A percentile compares a stretch with the other conserved stretches of the same genome.
These are phyloP conservation scores for Sarocladiaceae sp. DNA, from an alignment of 2,329 filamentous ascomycete genomes.

Conservation along the genomic window DNA sequence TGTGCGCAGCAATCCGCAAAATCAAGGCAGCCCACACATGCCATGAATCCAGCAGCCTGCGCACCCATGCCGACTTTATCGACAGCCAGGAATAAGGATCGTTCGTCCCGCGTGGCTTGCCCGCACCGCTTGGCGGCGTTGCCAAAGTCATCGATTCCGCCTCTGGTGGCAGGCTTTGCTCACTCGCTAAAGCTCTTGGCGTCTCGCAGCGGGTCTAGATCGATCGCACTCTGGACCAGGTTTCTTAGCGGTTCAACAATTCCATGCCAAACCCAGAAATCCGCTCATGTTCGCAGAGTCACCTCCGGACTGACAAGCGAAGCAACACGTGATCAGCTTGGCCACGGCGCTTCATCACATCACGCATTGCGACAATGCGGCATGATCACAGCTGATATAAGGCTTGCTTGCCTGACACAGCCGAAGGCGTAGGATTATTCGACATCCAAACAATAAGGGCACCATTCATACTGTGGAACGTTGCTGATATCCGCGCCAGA, in stretches of 20 bases:
- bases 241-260: not conserved
- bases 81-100: too few relatives aligned
- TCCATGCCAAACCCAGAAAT: not conserved
- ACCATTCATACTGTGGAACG: too few relatives aligned
- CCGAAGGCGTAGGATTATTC: too few relatives aligned
- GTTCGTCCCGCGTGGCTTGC: not conserved
- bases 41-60: not conserved
- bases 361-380: too few relatives aligned
- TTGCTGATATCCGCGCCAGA: too few relatives aligned
- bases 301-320: not conserved
- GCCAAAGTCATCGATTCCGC: not conserved
- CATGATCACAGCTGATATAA: too few relatives aligned
- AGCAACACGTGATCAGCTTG: not conserved
- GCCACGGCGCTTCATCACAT: too few relatives aligned
- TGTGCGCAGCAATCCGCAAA: constrained; percentile 1
- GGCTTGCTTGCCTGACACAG: too few relatives aligned
- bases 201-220: not conserved
- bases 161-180: not conserved
- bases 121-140: not conserved
- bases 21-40: not conserved
- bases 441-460: too few relatives aligned
- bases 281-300: not conserved
- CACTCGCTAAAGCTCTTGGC: not conserved
- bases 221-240: not conserved
- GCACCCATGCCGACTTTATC: too few relatives aligned